Conservation (phyloP, 2,329 filamentous ascomycete genomes). For the Fusarium vanettenii region DNA sequence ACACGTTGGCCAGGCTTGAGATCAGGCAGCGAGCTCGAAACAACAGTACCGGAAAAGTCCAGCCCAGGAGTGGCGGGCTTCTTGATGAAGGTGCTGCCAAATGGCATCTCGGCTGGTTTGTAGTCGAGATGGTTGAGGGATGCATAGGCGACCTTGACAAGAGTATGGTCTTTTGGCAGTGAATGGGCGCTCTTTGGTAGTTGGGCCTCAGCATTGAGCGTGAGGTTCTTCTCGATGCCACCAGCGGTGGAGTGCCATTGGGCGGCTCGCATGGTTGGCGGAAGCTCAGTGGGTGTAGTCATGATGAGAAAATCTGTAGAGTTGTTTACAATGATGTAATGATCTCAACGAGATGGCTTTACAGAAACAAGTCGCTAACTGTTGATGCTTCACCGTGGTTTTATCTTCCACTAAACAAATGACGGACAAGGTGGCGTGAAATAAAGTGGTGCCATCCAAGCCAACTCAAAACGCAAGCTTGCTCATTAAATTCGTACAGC, state of each 20-base stretch:
- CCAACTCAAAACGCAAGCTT: background rate
- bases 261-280: slow-evolving; percentile 25
- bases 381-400: too few species aligned
- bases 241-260: slow-evolving; percentile 32
- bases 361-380: background rate
- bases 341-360: background rate
- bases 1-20: slow-evolving; percentile 16
- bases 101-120: slow-evolving; percentile 31
- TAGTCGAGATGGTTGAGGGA: slow-evolving; percentile 39
- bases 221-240: slow-evolving; percentile 34
- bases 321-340: background rate
- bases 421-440: background rate
- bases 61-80: slow-evolving; percentile 29
- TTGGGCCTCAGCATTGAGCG: background rate
- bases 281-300: slow-evolving; percentile 14
- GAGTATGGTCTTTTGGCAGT: slow-evolving; percentile 6
- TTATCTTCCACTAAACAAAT: background rate
- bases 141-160: slow-evolving; percentile 31
- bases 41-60: slow-evolving; percentile 33
- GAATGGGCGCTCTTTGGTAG: slow-evolving; percentile 6
- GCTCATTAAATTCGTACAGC: background rate
- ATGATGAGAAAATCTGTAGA: slow-evolving; percentile 6
- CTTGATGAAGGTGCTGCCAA: slow-evolving; percentile 3
- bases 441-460: slow-evolving; percentile 12
- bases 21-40: background rate